phyloP scores from a whole-genome alignment of 73 alveolate species.

The Strombidium stylifer region DNA sequence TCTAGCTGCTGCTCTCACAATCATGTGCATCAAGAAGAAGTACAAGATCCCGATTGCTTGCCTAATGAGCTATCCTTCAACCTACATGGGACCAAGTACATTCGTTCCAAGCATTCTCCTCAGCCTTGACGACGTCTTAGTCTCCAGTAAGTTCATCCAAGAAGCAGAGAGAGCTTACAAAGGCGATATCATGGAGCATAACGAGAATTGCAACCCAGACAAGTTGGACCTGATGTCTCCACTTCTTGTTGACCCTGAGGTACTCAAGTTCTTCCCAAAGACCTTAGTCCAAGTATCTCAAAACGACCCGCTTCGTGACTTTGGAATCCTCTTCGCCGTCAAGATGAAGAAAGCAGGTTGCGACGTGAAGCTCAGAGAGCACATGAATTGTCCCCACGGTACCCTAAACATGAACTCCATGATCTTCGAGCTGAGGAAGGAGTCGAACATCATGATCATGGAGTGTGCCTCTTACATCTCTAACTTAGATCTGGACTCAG shows the following conservation, averaged over 20 bases:
- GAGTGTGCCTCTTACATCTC: no score
- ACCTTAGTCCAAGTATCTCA: slow-evolving; percentile 45
- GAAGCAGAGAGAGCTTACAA: slow-evolving; percentile 72
- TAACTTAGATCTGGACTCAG: background rate
- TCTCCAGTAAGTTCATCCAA: slow-evolving; percentile 71
- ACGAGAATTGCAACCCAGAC: slow-evolving; percentile 43
- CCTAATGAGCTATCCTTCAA: slow-evolving; percentile 82
- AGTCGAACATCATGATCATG: slow-evolving; percentile 7
- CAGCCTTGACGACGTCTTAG: slow-evolving; percentile 70
- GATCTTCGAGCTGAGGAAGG: slow-evolving; percentile 4
- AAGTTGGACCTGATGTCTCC: slow-evolving; percentile 73
- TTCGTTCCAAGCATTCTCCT: slow-evolving; percentile 73
- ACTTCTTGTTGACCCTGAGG: slow-evolving; percentile 42
- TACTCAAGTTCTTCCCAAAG: slow-evolving; percentile 40
- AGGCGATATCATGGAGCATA: slow-evolving; percentile 27
- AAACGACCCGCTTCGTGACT: slow-evolving; percentile 68
- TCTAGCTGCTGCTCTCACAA: slow-evolving; percentile 56
- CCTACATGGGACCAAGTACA: slow-evolving; percentile 24
- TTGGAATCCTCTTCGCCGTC: slow-evolving; percentile 23
- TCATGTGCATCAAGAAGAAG: slow-evolving; percentile 57
- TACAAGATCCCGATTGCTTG: slow-evolving; percentile 83
- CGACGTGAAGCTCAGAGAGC: slow-evolving; percentile 29
- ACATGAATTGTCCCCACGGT: slow-evolving; percentile 41
- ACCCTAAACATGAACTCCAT: slow-evolving; percentile 23
- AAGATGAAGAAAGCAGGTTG: slow-evolving; percentile 23